Conservation (phyloP, 805 yeast species). For the Candida montana region DNA sequence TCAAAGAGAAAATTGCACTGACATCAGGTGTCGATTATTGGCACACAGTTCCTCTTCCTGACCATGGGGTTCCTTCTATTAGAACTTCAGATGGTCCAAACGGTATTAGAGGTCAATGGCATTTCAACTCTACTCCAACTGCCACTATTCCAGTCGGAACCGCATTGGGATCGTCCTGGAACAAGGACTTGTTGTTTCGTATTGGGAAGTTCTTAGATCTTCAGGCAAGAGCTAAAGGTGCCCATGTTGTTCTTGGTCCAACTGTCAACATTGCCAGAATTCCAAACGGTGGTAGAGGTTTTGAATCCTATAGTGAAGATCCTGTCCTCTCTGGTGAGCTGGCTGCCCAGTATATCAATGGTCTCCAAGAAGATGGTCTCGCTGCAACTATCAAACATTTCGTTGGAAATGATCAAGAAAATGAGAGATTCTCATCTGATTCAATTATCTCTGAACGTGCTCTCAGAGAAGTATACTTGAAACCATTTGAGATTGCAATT, state of each 20-base stretch:
- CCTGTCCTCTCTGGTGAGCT: conserved; percentile 41
- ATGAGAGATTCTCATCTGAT: conserved; percentile 43
- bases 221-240: conserved; percentile 50
- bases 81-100: conserved; percentile 56
- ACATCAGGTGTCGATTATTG: conserved; percentile 38
- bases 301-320: conserved; percentile 57
- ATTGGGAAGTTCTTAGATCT: conserved; percentile 48
- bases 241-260: conserved; percentile 43
- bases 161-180: conserved; percentile 49
- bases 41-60: conserved; percentile 34
- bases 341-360: conserved; percentile 43
- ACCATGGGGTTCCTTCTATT: conserved; percentile 38
- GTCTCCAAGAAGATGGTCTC: conserved; percentile 45
- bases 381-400: conserved; percentile 31
- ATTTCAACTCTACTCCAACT: conserved; percentile 44
- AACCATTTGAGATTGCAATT: conserved; percentile 56
- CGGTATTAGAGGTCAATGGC: conserved; percentile 47
- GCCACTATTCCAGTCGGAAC: conserved; percentile 58
- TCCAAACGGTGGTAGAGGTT: conserved; percentile 58
- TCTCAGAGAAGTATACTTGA: conserved; percentile 54
- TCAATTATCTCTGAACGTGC: conserved; percentile 51
- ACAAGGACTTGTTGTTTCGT: conserved; percentile 38
- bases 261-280: conserved; percentile 46
- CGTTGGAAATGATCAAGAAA: conserved; percentile 55
- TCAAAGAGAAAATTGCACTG: conserved; percentile 15